Evolutionary conservation across 805 yeast species (phyloP).

Genomic region (Monosporozyma servazzii): DNA sequence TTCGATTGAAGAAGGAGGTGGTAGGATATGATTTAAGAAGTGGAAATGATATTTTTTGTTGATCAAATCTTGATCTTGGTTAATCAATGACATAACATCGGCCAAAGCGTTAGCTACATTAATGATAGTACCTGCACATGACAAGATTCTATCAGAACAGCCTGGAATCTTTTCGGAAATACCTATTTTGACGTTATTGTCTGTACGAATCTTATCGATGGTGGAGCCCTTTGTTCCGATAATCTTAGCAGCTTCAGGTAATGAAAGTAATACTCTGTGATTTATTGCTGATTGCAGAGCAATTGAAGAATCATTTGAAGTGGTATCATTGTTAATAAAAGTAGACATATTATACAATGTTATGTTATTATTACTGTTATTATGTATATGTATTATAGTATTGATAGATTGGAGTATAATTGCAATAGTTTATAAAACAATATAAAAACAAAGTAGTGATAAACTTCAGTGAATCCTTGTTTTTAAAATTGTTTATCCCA

Average conservation of each 20-base stretch:
- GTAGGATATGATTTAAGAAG: slow-evolving; percentile 27
- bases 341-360: not conserved
- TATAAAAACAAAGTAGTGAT: too few species aligned
- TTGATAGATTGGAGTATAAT: too few species aligned
- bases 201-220: slow-evolving; percentile 65
- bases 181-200: slow-evolving; percentile 75
- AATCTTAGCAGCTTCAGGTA: slow-evolving; percentile 83
- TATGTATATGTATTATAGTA: not conserved
- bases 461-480: too few species aligned
- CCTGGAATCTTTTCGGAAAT: slow-evolving; percentile 74
- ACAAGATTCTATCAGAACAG: slow-evolving; percentile 72
- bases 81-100: slow-evolving; percentile 47
- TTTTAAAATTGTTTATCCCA: too few species aligned
- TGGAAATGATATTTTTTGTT: slow-evolving; percentile 38
- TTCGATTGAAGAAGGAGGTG: slow-evolving; percentile 24
- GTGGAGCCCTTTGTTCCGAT: slow-evolving; percentile 80
- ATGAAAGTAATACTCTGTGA: slow-evolving; percentile 51
- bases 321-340: not conserved
- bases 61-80: slow-evolving; percentile 3
- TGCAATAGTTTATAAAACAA: too few species aligned
- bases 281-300: not conserved
- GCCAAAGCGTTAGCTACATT: slow-evolving; percentile 62
- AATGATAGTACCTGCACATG: slow-evolving; percentile 65
- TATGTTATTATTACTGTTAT: too few species aligned
- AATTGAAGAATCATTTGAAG: not conserved